Percentiles rank a stretch among this genome's conserved stretches.
Evolutionary conservation across 352 stramenopile species (phyloP).

Genomic region (Pythium sukuiense): DNA sequence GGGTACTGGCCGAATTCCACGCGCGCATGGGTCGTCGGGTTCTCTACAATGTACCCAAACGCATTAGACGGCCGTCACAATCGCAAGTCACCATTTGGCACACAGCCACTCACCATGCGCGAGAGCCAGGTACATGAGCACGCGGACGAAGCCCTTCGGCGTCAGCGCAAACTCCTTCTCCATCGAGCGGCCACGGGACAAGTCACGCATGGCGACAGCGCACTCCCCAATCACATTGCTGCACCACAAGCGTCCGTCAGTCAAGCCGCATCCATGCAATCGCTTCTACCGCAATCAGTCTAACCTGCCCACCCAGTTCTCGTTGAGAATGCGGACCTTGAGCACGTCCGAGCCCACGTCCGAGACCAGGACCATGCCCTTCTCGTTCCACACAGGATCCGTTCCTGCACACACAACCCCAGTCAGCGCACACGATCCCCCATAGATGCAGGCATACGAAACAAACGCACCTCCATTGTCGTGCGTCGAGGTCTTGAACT

Average conservation of each 20-base stretch:
- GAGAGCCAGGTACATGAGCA: conserved; percentile 71
- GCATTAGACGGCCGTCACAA: background rate
- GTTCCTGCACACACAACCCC: conserved; percentile 30
- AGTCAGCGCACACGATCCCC: background rate
- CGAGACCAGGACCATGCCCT: conserved; percentile 66
- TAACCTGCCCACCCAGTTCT: conserved; percentile 81
- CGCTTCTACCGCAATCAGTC: background rate
- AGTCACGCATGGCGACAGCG: conserved; percentile 62
- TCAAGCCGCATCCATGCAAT: background rate
- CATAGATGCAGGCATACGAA: background rate
- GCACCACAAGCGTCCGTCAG: background rate
- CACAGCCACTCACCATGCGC: conserved; percentile 43
- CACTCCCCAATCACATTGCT: conserved; percentile 75
- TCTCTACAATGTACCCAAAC: conserved; percentile 42
- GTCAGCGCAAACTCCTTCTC: conserved; percentile 79
- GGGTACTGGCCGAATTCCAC: conserved; percentile 74
- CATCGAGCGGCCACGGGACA: conserved; percentile 73
- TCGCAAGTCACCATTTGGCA: background rate
- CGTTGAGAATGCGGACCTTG: conserved; percentile 71
- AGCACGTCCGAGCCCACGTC: conserved; percentile 68
- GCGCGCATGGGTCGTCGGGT: conserved; percentile 59
- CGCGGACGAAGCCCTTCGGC: conserved; percentile 65
- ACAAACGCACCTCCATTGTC: conserved; percentile 55
- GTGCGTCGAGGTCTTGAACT: conserved; percentile 74
- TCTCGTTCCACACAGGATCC: conserved; percentile 74